phyloP scores from a whole-genome alignment of 257 asterid species.

The Gentiana macrophylla region DNA sequence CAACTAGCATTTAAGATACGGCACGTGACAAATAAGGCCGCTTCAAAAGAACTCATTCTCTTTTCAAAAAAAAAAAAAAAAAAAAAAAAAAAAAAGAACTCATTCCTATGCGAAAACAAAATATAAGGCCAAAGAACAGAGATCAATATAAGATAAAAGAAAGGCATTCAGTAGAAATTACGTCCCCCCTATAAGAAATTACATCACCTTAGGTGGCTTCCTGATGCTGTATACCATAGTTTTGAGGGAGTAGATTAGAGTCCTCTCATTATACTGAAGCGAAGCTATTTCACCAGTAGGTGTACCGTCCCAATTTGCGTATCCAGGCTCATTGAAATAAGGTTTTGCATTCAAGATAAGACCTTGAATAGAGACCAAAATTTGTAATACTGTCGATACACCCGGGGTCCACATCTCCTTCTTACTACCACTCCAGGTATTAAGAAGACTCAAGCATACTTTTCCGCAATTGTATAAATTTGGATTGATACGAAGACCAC shows the following conservation, averaged over 20 bases:
- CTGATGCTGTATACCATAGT: constrained; percentile 75
- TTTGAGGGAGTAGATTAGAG: constrained; percentile 50
- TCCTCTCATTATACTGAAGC: constrained; percentile 51
- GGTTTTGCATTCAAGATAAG: constrained; percentile 15
- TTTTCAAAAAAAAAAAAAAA: too few species aligned
- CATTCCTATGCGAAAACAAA: too few species aligned
- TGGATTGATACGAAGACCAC: constrained; percentile 18
- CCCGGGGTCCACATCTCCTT: constrained; percentile 81
- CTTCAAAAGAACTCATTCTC: too few species aligned
- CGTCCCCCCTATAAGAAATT: too few species aligned
- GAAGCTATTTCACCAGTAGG: constrained; percentile 45
- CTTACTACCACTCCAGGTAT: constrained; percentile 71
- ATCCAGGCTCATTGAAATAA: constrained; percentile 88
- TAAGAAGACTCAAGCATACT: constrained; percentile 93
- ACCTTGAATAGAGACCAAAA: constrained; percentile 93
- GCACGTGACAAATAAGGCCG: too few species aligned
- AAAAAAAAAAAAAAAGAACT: too few species aligned
- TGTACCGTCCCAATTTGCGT: constrained; percentile 34
- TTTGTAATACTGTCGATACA: constrained; percentile 74
- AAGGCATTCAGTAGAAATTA: too few species aligned
- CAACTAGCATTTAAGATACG: too few species aligned
- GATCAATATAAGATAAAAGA: too few species aligned
- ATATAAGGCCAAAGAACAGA: too few species aligned
- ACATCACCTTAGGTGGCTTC: constrained; percentile 32
- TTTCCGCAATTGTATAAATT: constrained; percentile 73